A percentile compares a stretch with the other conserved stretches of the same genome.
phyloP scores from a whole-genome alignment of 257 asterid genomes.

The Nicotiana tomentosiformis region DNA sequence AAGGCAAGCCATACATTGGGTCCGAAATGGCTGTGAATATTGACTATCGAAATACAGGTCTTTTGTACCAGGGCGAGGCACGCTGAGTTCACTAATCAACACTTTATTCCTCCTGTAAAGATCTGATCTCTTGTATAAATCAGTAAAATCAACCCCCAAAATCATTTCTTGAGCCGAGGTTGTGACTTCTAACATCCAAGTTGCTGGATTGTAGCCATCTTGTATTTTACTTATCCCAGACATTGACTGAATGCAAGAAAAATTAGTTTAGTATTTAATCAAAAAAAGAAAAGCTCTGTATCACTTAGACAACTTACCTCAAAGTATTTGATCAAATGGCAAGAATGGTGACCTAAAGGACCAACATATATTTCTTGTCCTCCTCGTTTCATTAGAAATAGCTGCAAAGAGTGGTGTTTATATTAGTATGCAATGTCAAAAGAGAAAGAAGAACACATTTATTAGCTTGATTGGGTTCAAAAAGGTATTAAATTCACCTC shows the following conservation, averaged over 20 bases:
- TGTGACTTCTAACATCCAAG: slow-evolving; percentile 76
- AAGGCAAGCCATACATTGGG: slow-evolving; percentile 68
- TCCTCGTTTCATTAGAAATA: slow-evolving; percentile 65
- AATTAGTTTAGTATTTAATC: neutral
- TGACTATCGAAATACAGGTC: slow-evolving; percentile 25
- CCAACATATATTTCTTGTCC: slow-evolving; percentile 74
- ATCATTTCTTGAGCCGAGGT: slow-evolving; percentile 51
- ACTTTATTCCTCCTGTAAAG: slow-evolving; percentile 60
- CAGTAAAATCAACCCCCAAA: slow-evolving; percentile 48
- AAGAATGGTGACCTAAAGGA: slow-evolving; percentile 54
- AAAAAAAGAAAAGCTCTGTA: neutral
- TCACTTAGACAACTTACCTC: slow-evolving; percentile 24
- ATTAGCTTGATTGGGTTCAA: neutral
- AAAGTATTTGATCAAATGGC: slow-evolving; percentile 53
- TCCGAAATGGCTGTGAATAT: slow-evolving; percentile 51
- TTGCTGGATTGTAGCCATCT: slow-evolving; percentile 68
- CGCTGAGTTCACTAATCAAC: slow-evolving; percentile 39
- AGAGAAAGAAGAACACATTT: neutral
- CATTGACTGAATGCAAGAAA: slow-evolving; percentile 19
- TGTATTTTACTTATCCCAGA: slow-evolving; percentile 46
- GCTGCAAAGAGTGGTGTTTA: slow-evolving; percentile 25
- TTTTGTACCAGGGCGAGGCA: no score
- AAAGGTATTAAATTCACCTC: slow-evolving; percentile 32
- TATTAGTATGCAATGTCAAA: neutral
- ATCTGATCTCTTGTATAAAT: slow-evolving; percentile 44